phyloP scores from a whole-genome alignment of 1,139 yeast species.

The Blastobotrys elegans region DNA sequence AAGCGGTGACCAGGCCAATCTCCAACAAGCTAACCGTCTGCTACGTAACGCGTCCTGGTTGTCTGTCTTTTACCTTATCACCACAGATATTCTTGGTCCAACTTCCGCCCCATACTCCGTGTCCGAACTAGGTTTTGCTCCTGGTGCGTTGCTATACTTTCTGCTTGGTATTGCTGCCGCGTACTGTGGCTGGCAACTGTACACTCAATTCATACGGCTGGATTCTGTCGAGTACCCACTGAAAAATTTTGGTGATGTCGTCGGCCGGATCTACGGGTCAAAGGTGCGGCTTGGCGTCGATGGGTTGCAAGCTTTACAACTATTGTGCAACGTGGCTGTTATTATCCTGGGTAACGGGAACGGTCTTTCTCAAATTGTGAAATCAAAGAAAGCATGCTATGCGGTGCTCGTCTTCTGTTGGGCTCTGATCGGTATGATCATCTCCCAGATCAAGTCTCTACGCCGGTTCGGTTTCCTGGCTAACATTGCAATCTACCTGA shows the following conservation, averaged over 20 bases:
- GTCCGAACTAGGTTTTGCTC: constrained; percentile 41
- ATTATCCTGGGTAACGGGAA: constrained; percentile 41
- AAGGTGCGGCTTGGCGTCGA: constrained; percentile 34
- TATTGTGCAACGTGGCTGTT: constrained; percentile 41
- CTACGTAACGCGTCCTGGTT: constrained; percentile 34
- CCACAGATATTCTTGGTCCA: constrained; percentile 46
- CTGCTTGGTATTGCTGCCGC: constrained; percentile 41
- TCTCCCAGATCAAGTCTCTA: constrained; percentile 41
- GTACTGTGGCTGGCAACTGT: constrained; percentile 37
- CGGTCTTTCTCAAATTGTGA: constrained; percentile 39
- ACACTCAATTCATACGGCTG: constrained; percentile 32
- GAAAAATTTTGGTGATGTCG: constrained; percentile 40
- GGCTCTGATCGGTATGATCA: constrained; percentile 40
- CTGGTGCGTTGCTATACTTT: constrained; percentile 40
- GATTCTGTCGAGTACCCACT: constrained; percentile 42
- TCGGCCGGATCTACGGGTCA: constrained; percentile 36
- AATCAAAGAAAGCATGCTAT: constrained; percentile 38
- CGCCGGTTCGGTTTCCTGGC: constrained; percentile 41
- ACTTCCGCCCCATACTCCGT: constrained; percentile 43
- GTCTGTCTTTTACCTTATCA: constrained; percentile 42
- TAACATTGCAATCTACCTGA: constrained; percentile 44
- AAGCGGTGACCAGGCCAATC: constrained; percentile 16
- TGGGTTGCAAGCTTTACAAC: constrained; percentile 39
- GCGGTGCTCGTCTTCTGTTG: constrained; percentile 40
- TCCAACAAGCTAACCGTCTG: constrained; percentile 28